phyloP scores from a whole-genome alignment of 352 stramenopile genomes.

The Pythium aquatile region DNA sequence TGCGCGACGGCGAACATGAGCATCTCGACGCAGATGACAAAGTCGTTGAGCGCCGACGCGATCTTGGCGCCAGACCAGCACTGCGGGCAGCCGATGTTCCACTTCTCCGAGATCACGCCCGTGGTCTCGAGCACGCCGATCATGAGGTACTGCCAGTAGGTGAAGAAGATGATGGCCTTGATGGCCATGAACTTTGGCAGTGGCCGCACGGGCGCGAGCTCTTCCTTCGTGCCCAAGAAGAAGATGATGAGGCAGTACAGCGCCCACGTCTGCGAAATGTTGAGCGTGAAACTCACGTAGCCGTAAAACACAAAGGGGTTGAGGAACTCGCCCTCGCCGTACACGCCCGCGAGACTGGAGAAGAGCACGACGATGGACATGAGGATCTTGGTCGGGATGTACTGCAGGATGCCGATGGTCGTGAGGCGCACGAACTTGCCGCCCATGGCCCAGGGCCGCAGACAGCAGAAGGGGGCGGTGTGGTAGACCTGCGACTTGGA shows the following conservation, averaged over 20 bases:
- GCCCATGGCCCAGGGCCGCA: slow-evolving; percentile 90
- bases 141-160: slow-evolving; percentile 92
- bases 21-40: slow-evolving; percentile 96
- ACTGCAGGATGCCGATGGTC: slow-evolving; percentile 92
- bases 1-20: slow-evolving; percentile 91
- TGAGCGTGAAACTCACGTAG: slow-evolving; percentile 92
- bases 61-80: slow-evolving; percentile 87
- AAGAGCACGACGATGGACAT: slow-evolving; percentile 88
- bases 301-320: slow-evolving; percentile 81
- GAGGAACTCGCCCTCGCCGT: slow-evolving; percentile 87
- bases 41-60: slow-evolving; percentile 90
- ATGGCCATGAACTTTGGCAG: slow-evolving; percentile 94
- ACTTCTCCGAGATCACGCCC: slow-evolving; percentile 83
- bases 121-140: slow-evolving; percentile 88
- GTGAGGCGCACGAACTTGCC: slow-evolving; percentile 92
- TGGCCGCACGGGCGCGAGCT: slow-evolving; percentile 86
- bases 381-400: slow-evolving; percentile 89
- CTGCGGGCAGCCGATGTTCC: slow-evolving; percentile 78
- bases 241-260: slow-evolving; percentile 94
- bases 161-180: slow-evolving; percentile 95
- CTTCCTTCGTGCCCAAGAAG: slow-evolving; percentile 90
- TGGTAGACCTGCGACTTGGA: slow-evolving; percentile 86
- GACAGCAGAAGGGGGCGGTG: slow-evolving; percentile 83
- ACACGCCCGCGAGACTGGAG: slow-evolving; percentile 81
- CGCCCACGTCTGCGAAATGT: slow-evolving; percentile 89